Evolutionary conservation across 768 basidiomycete species (phyloP).

Genomic region (Melanogaster broomeanus): DNA sequence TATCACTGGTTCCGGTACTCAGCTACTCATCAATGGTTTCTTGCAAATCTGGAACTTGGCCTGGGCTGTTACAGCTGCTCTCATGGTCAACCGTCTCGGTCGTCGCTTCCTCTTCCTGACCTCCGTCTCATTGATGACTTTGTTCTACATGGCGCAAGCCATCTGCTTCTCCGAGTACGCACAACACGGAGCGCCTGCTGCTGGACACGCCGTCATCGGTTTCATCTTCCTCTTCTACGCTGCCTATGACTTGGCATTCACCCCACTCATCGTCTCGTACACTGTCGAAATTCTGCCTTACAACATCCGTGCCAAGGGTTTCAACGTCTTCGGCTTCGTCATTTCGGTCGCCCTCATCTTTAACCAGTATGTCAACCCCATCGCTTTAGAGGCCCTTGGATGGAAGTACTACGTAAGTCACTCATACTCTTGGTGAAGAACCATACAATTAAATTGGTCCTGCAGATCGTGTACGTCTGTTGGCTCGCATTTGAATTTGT

Average conservation of each 20-base stretch:
- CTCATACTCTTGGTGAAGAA: not conserved
- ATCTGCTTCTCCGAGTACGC: slow-evolving; percentile 61
- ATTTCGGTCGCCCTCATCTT: slow-evolving; percentile 83
- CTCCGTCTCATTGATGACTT: slow-evolving; percentile 57
- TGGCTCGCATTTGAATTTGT: slow-evolving; percentile 69
- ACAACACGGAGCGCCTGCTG: slow-evolving; percentile 38
- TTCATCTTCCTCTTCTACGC: slow-evolving; percentile 86
- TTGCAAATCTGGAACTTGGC: slow-evolving; percentile 80
- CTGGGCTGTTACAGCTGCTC: slow-evolving; percentile 59
- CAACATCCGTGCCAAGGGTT: slow-evolving; percentile 82
- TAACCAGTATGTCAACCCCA: slow-evolving; percentile 87
- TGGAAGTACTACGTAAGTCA: slow-evolving; percentile 77
- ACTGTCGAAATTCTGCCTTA: slow-evolving; percentile 89
- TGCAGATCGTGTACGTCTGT: slow-evolving; percentile 64
- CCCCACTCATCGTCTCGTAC: slow-evolving; percentile 84
- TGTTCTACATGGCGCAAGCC: slow-evolving; percentile 72
- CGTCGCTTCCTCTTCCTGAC: slow-evolving; percentile 71
- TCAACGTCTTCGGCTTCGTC: slow-evolving; percentile 78
- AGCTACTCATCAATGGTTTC: slow-evolving; percentile 85
- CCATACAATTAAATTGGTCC: not conserved
- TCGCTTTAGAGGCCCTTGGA: slow-evolving; percentile 59
- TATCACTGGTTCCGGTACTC: slow-evolving; percentile 56
- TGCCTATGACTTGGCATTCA: slow-evolving; percentile 80
- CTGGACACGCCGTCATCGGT: slow-evolving; percentile 74
- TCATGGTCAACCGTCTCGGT: slow-evolving; percentile 64